A percentile compares a stretch with the other conserved stretches of the same genome.
Conservation (phyloP, 2,329 filamentous ascomycete species). For the Madurella mycetomatis region DNA sequence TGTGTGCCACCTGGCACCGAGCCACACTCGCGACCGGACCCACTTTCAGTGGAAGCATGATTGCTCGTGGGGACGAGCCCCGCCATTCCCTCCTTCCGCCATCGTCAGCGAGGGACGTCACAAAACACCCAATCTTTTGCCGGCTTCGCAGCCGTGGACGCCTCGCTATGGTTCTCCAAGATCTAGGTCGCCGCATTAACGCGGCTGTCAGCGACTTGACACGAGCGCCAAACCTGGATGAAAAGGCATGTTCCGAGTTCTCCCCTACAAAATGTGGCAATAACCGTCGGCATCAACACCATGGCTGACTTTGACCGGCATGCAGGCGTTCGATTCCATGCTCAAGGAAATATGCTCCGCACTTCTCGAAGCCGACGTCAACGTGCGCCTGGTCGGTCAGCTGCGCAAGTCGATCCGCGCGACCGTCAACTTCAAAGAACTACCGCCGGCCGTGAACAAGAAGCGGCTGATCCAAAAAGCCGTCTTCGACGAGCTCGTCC, state of each 20-base stretch:
- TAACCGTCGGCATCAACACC: too few relatives aligned
- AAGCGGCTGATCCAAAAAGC: slow-evolving; percentile 97
- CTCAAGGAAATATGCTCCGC: slow-evolving; percentile 97
- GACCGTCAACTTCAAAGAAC: slow-evolving; percentile 90
- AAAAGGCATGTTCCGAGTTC: slow-evolving; percentile 62
- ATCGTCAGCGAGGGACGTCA: not conserved
- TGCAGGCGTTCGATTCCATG: slow-evolving; percentile 91
- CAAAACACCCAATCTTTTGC: not conserved
- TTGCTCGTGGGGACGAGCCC: not conserved
- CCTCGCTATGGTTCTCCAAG: slow-evolving; percentile 89
- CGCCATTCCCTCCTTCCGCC: not conserved
- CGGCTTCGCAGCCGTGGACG: slow-evolving; percentile 13
- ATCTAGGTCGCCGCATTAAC: slow-evolving; percentile 97
- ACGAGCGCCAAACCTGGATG: slow-evolving; percentile 85
- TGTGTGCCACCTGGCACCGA: too few relatives aligned
- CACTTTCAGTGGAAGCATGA: too few relatives aligned
- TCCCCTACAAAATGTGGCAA: too few relatives aligned
- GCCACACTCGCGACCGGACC: too few relatives aligned
- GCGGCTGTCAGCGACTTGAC: slow-evolving; percentile 92
- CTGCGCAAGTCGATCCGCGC: slow-evolving; percentile 89
- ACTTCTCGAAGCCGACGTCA: slow-evolving; percentile 94
- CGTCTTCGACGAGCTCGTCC: slow-evolving; percentile 94
- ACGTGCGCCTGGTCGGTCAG: slow-evolving; percentile 85
- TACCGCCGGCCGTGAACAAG: slow-evolving; percentile 91
- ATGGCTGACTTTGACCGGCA: slow-evolving; percentile 32